Evolutionary conservation across 306 rosid species (phyloP).

Genomic region (Pueraria montana): DNA sequence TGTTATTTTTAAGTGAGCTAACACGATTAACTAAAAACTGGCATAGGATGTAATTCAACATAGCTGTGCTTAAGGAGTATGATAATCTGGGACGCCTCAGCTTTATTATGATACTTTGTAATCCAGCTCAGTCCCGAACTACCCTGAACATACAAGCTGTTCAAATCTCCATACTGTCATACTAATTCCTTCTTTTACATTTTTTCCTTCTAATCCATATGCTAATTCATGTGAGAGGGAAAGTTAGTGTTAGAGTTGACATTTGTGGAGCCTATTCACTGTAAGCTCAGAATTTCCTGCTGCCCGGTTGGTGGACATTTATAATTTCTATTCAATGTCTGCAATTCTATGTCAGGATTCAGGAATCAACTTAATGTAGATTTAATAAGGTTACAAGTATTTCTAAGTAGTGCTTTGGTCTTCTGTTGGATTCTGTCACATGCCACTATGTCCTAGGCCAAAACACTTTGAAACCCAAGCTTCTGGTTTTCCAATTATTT

Average conservation of each 20-base stretch:
- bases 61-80: background rate
- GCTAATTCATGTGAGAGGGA: background rate
- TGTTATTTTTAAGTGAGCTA: background rate
- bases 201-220: background rate
- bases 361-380: background rate
- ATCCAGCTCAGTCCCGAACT: background rate
- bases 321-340: background rate
- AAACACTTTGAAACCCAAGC: conserved; percentile 21
- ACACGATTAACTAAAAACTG: background rate
- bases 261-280: background rate
- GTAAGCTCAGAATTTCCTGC: background rate
- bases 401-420: background rate
- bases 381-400: background rate
- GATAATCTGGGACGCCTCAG: background rate
- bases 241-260: conserved; percentile 1
- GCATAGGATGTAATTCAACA: background rate
- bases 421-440: conserved; percentile 32
- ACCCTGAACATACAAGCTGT: background rate
- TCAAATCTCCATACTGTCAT: background rate
- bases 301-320: background rate
- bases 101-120: background rate
- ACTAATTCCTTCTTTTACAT: background rate
- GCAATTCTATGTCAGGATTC: background rate
- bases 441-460: conserved; percentile 14
- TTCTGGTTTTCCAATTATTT: background rate